phyloP scores from a whole-genome alignment of 768 basidiomycete genomes.

The Russula vinacea region DNA sequence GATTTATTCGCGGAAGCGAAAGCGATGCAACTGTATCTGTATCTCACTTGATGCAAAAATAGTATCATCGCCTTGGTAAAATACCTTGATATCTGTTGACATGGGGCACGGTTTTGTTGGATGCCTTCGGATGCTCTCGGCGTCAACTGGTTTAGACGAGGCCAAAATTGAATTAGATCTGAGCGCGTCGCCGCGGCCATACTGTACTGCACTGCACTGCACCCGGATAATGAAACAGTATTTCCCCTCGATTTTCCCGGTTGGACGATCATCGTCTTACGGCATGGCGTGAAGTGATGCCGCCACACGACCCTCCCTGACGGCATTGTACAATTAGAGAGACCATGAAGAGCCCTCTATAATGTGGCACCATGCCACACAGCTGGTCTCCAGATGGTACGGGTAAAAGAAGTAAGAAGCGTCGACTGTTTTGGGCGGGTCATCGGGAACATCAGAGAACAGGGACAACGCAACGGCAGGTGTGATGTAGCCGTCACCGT shows the following conservation, averaged over 20 bases:
- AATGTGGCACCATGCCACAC: no score
- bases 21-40: neutral
- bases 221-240: neutral
- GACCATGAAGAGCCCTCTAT: neutral
- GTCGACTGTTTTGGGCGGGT: neutral
- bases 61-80: neutral
- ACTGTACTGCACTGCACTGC: neutral
- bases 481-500: neutral
- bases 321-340: neutral
- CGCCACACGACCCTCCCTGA: neutral
- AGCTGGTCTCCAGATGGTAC: neutral
- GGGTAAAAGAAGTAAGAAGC: neutral
- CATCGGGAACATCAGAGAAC: neutral
- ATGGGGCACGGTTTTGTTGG: neutral
- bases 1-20: neutral
- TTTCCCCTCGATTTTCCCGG: neutral
- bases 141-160: neutral
- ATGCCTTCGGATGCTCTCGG: neutral
- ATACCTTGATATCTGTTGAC: neutral
- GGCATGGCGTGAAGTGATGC: neutral
- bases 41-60: neutral
- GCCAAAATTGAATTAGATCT: neutral
- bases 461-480: neutral
- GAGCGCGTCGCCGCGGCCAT: neutral
- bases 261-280: neutral